Evolutionary conservation across 1,284 basidiomycete genomes (phyloP), one percentile per base, ranked within the genome.

Genomic region (Fomitopsis palustris): DNA sequence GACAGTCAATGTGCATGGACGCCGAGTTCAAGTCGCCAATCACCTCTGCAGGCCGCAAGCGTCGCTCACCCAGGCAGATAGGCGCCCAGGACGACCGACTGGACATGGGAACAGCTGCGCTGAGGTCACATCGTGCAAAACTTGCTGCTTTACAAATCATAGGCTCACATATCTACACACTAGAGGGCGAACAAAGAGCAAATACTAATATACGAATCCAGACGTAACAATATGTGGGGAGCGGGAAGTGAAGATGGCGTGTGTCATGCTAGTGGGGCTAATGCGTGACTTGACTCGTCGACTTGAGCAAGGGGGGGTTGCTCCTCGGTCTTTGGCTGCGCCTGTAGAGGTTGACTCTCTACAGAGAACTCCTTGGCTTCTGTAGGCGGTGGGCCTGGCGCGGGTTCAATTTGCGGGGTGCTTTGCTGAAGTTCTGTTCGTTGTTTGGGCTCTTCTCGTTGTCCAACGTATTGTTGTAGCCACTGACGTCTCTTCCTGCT

Each of bases 381-480:
- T 16, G 45, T 17, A 5, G 14, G 25, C 9, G 21, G 25, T 17
- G 45, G 25, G n/a, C 10, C 12, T 9, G 27, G 25, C 7, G 12
- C 12, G 33, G 49, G 31, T 29, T 33, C 47, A 10, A 10, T n/a
- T 7, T n/a, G 17, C 16, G 45, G 29, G 25, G 17, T 52, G 9
- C 33, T 35, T 17, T 33, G 49, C 49, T 37, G 35, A 9, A 14
- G 35, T 37, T 52, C 49, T 52, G 31, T 35, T 9, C 49, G 49
- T 10, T 37, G 31, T 8, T 19, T 29, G n/a, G 29, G 49, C 49
- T 57, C 58, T 39, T 57, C 56, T 52, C 60, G 49, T 8, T 57
- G 33, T 9, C 37, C 27, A 4, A 51, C 41, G 33, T 72, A 68
- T 23, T 69, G 66, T 10, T 74, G 67, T 19, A 78, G 59, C 75